Percentiles rank a stretch among this genome's conserved stretches.
These are phyloP conservation scores for Diaporthe eres DNA, from an alignment of 2,329 filamentous ascomycete genomes.

Conservation along the genomic window DNA sequence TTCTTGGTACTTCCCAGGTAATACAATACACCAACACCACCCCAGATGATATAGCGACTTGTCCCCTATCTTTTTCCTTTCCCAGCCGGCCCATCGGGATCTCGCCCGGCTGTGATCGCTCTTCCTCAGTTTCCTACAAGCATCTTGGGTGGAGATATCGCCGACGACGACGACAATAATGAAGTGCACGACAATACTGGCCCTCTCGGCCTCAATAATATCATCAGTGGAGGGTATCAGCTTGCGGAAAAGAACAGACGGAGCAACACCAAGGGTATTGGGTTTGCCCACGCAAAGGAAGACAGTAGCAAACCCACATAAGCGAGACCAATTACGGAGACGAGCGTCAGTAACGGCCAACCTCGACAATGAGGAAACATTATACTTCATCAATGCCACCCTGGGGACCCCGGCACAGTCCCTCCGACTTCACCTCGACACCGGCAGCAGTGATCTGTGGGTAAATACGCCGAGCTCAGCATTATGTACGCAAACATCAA, in stretches of 20 bases:
- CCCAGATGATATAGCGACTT: slow-evolving; percentile 33
- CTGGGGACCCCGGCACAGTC: slow-evolving; percentile 73
- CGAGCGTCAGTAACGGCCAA: slow-evolving; percentile 58
- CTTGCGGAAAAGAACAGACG: slow-evolving; percentile 50
- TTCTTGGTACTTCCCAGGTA: slow-evolving; percentile 23
- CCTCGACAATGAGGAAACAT: slow-evolving; percentile 72
- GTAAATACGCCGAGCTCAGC: slow-evolving; percentile 75
- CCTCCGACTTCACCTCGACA: slow-evolving; percentile 74
- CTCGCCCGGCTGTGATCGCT: neutral
- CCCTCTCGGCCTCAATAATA: slow-evolving; percentile 49
- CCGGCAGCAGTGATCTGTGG: slow-evolving; percentile 79
- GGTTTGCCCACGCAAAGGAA: slow-evolving; percentile 60
- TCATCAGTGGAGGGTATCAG: slow-evolving; percentile 47
- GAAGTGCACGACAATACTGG: slow-evolving; percentile 52
- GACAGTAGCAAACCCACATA: slow-evolving; percentile 56
- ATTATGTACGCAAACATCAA: slow-evolving; percentile 65
- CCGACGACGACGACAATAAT: slow-evolving; percentile 48
- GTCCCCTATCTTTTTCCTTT: neutral
- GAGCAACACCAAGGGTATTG: slow-evolving; percentile 59
- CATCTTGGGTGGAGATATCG: neutral
- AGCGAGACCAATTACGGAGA: slow-evolving; percentile 62
- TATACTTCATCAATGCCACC: slow-evolving; percentile 75
- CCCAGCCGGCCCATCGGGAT: slow-evolving; percentile 19
- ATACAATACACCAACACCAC: slow-evolving; percentile 24
- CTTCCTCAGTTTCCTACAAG: neutral